Evolutionary conservation across 2,329 filamentous ascomycete species (phyloP).

Genomic region (Phoma sp.): DNA sequence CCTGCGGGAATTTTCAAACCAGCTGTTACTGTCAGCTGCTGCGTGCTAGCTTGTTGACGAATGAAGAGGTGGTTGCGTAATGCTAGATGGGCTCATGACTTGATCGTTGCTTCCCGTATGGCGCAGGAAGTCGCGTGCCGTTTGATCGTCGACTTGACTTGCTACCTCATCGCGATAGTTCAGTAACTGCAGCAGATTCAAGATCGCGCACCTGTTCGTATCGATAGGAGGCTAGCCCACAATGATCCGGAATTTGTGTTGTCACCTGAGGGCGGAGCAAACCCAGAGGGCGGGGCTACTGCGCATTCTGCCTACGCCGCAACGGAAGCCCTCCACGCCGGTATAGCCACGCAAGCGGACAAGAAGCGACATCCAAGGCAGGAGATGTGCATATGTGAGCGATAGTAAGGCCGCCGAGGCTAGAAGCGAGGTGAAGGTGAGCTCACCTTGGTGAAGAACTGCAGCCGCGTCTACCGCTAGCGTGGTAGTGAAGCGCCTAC

Average conservation of each 20-base stretch:
- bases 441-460: constrained; percentile 1
- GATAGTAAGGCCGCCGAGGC: constrained; percentile 3
- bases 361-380: background rate
- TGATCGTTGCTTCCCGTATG: background rate
- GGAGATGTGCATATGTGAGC: background rate
- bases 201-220: constrained; percentile 8
- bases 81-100: constrained; percentile 9
- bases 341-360: background rate
- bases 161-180: background rate
- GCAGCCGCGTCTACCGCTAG: constrained; percentile 16
- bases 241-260: constrained; percentile 1
- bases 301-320: constrained; percentile 6
- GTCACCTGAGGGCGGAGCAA: constrained; percentile 15
- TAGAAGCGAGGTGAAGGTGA: background rate
- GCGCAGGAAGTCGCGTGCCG: constrained; percentile 13
- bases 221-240: constrained; percentile 4
- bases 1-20: background rate
- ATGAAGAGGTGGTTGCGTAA: constrained; percentile 4
- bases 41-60: constrained; percentile 6
- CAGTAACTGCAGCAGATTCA: background rate
- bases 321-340: constrained; percentile 3
- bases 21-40: constrained; percentile 4
- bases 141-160: constrained; percentile 9
- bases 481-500: no score
- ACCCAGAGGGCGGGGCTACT: constrained; percentile 11